Evolutionary conservation across 129 eudicot genomes (phyloP), one percentile per base, ranked within the genome.

Genomic region (Chrysanthemum makinoi): DNA sequence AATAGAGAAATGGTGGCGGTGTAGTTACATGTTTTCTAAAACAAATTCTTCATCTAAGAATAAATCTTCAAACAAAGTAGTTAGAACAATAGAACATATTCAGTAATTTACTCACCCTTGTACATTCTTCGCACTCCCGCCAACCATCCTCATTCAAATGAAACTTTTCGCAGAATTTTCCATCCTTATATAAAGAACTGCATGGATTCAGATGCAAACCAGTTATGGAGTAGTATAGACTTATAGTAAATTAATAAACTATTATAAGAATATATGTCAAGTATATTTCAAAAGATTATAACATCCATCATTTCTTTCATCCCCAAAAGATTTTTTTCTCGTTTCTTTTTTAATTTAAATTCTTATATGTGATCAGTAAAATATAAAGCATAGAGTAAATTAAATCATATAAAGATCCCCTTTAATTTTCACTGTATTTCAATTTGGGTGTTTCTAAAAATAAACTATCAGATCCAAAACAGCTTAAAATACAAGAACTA

Each of bases 111-210:
- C 82, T 72, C 60, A 85, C 86, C 78, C 69, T 81, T 57, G 64
- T 79, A 70, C 92, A 86, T 61, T 83, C 75, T 54, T 78, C 83
- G 70, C 92, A 86, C 35, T 83, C 83, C 72, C 86, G 83, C 92
- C 92, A 86, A 62, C 92, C 92, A 47, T 81, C 84, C 24, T 86
- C 84, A 3, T 57, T 17, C 47, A 66, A 67, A 79, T 86, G 92
- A 75, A 86, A 86, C 10, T 76, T 73, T 53, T 75, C 81, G 59
- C 92, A 86, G 77, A 86, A 86, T 64, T 65, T 63, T 70, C 92
- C 92, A n/a, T 61, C 79, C 53, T 86, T 80, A 35, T 72, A 81
- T 51, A 83, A 48, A 70, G 84, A 81, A 59, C 91, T 86, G 66
- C 55, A 68, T 17, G 61, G 7, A 24, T 66, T 44, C 46, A 72